Conservation (phyloP, 805 yeast genomes). For the Metschnikowia kunwiensis region DNA sequence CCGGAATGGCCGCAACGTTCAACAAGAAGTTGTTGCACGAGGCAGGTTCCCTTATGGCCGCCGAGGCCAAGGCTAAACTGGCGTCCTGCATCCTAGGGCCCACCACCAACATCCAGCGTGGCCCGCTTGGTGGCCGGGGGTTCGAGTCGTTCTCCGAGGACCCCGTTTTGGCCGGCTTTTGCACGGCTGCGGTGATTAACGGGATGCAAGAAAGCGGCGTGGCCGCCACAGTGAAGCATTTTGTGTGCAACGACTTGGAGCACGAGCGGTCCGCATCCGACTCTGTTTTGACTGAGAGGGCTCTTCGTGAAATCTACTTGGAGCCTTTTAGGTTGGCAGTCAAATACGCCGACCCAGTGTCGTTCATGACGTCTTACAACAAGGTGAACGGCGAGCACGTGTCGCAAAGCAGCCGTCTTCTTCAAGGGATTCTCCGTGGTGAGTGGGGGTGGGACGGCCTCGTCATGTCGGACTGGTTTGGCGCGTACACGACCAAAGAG, state of each 20-base stretch:
- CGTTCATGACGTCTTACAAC: constrained; percentile 33
- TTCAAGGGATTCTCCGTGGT: constrained; percentile 23
- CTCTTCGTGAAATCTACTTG: constrained; percentile 32
- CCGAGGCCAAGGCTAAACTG: constrained; percentile 30
- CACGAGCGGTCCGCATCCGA: constrained; percentile 29
- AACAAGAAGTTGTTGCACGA: constrained; percentile 25
- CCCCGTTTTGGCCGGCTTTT: constrained; percentile 30
- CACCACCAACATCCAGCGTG: constrained; percentile 32
- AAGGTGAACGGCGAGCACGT: constrained; percentile 32
- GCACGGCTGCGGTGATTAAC: constrained; percentile 23
- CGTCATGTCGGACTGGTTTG: constrained; percentile 37
- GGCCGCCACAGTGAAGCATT: constrained; percentile 35
- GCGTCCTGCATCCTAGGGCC: constrained; percentile 32
- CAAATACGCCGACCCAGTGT: constrained; percentile 27
- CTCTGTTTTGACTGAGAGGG: constrained; percentile 29
- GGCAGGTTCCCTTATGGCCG: constrained; percentile 33
- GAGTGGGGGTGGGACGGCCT: constrained; percentile 35
- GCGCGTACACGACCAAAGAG: constrained; percentile 27
- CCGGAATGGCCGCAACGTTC: constrained; percentile 33
- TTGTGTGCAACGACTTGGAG: constrained; percentile 33
- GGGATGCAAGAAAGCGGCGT: constrained; percentile 30
- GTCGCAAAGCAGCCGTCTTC: constrained; percentile 24
- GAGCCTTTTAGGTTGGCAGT: constrained; percentile 35
- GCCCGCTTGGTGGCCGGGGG: constrained; percentile 35
- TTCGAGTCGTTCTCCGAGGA: constrained; percentile 35